Base-by-base conservation (phyloP, 2,329 filamentous ascomycete genomes). In the Phialophora macrospora region DNA sequence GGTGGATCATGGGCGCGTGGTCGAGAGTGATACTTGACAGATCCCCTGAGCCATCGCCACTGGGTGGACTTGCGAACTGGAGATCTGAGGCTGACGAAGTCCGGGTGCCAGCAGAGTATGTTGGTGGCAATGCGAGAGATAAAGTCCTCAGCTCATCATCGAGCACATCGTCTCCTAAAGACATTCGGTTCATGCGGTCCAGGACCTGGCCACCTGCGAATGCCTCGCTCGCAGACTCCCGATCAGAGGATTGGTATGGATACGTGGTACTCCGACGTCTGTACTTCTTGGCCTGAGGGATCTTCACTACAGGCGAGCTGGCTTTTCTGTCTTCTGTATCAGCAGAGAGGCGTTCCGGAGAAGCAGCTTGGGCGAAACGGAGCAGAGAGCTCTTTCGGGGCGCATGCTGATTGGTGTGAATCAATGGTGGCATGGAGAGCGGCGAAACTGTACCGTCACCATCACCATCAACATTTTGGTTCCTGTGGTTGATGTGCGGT, bases 331-430 rank as follows among this genome's bases (percentile, higher is more conserved):
- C 63, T 20, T 55, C 59, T 17, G 57, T 26, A 22, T 55, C 28
- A 41, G 48, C 12, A 44, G 67, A 32, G 6, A 51, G 28, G 24
- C 41, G 41, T 48, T 70, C 67, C 14, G 65, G 66, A 14, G 69
- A 71, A 11, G 56, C 62, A 20, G 55, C 64, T 57, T 65, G 63
- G 30, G 68, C 64, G 52, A 71, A 72, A 17, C 70, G 67, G 20
- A 72, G 64, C 24, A 72, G 57, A 12, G 70, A 73, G 64, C 69
- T 71, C 59, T 72, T 68, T 28, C 71, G 67, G 7, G 70, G 70
- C 9, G 69, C 68, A 66, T 72, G 71, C 52, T 56, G 63, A 34
- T 61, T 68, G 55, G 59, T 20, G 49, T 56, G 52, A 55, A 64
- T 32, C 17, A 38, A 17, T 12, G 65, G 54, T 11, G 46, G 44